Base-by-base conservation (phyloP, 2,329 filamentous ascomycete genomes). In the Bertia moriformis region DNA sequence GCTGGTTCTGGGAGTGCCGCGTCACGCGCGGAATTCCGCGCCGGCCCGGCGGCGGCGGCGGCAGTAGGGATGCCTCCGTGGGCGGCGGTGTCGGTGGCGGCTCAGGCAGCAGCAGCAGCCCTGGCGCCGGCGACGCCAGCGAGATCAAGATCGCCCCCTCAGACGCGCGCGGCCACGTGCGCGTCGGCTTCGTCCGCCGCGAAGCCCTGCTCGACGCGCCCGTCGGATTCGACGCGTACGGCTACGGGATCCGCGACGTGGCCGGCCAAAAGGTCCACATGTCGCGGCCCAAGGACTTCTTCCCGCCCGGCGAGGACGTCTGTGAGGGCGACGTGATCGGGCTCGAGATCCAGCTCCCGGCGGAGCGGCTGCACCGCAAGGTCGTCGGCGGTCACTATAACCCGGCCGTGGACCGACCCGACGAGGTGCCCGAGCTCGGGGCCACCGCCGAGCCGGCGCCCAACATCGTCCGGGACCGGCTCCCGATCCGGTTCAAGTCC, bases 1-100 rank as follows among this genome's bases (percentile, higher is more conserved):
- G 83, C 20, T 86, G 85, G 67, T 98, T 93, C 58, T 98, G 87
- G 67, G 91, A 98, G 60, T 87, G 89, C 58, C 88, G 83, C 51
- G 76, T 98, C 40, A 79, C 88, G 7, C 76, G 78, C 46, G 91
- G 91, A 24, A 77, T 84, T 32, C 64, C 73, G 2, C 7, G 54
- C 5, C 50, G 54, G 32, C 48, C 54, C 4, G 38, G 37, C 43
- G 46, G 35, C 50, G 47, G 41, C 41, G 41, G 39, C 44, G 44
- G 20, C 14, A 44, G 37, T 39, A 42, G 27, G 40, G 43, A 4
- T 43, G 45, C 15, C 35, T 39, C 5, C 37, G n/a, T n/a, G n/a
- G n/a, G n/a, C n/a, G n/a, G n/a, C n/a, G n/a, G 43, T 10, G 42
- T 40, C 51, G 59, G 40, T 62, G 62, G 7, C 58, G 63, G 2